Base-by-base conservation (phyloP, 495 filamentous ascomycete genomes). In the Penicillium silybi region DNA sequence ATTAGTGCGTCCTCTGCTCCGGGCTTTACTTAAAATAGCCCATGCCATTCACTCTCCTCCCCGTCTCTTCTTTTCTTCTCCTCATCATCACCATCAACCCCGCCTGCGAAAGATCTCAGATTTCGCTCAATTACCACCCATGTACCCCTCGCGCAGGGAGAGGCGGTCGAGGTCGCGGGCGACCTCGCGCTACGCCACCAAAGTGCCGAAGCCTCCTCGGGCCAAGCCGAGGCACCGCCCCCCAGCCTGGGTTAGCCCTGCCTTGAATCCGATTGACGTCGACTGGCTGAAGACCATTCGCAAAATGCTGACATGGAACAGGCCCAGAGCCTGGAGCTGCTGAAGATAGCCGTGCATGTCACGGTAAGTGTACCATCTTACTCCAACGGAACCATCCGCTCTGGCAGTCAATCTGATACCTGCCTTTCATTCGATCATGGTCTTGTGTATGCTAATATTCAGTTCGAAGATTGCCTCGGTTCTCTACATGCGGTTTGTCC, bases 301-400 rank as follows among this genome's bases (percentile, higher is more conserved):
- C 15, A 44, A 16, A 20, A 41, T 40, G 9, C 35, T 52, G n/a
- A 55, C 49, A 19, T 50, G 43, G 54, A 54, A 44, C 65, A 75
- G 49, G 67, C 68, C 38, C 76, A 80, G 47, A 81, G 76, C 49
- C 60, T 74, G 29, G 72, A 79, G 48, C 60, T 80, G 41, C 64
- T 79, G 8, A 74, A 79, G 53, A 75, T 74, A 4, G 69, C 77
- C 55, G 37, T 80, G 10, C 75, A 77, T 53, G 63, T 66, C 18
- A 62, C 64, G 42, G 67, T 69, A 40, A 57, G 69, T 62, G 57
- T 44, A 42, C 35, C 44, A 41, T 15, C 13, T 2, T 2, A 6
- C 2, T 20, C 3, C 23, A 20, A 3, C 41, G 22, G 37, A 16
- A 3, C 32, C 32, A n/a, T 35, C 32, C 15, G 10, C 2, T 35